These are phyloP conservation scores for Penicillium sp. DNA, from an alignment of 2,329 filamentous ascomycete species.

Conservation along the genomic window DNA sequence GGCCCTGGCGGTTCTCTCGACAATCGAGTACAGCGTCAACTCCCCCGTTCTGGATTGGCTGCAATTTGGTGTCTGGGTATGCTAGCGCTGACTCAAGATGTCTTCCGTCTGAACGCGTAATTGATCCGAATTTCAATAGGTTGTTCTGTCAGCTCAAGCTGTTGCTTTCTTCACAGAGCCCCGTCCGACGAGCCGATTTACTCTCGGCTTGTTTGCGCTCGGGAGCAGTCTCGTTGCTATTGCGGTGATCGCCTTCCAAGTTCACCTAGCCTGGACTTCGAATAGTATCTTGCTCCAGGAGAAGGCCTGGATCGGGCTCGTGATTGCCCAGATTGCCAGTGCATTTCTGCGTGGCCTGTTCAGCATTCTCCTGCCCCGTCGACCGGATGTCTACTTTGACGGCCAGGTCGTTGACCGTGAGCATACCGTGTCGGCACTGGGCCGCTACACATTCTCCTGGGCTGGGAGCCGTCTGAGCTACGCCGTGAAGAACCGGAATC, in stretches of 20 bases:
- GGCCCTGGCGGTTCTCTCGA: conserved; percentile 55
- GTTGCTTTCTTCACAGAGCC: conserved; percentile 36
- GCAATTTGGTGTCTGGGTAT: conserved; percentile 61
- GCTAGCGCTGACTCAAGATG: conserved; percentile 22
- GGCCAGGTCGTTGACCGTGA: conserved; percentile 62
- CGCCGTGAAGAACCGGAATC: conserved; percentile 56
- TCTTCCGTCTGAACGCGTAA: too few relatives aligned
- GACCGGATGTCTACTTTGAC: conserved; percentile 64
- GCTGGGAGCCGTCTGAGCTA: conserved; percentile 53
- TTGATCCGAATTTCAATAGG: conserved; percentile 15
- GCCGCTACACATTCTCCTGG: conserved; percentile 66
- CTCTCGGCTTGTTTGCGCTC: conserved; percentile 32
- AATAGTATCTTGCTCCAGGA: conserved; percentile 5
- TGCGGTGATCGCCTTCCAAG: conserved; percentile 23
- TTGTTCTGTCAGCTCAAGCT: conserved; percentile 33
- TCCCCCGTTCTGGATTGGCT: conserved; percentile 59
- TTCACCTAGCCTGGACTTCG: conserved; percentile 33
- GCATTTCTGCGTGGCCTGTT: conserved; percentile 28
- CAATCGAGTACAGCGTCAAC: conserved; percentile 33
- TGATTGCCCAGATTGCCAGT: conserved; percentile 49
- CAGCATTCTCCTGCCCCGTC: conserved; percentile 60
- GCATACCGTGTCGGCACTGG: conserved; percentile 59
- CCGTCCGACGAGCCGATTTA: conserved; percentile 33
- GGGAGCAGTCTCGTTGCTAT: conserved; percentile 29
- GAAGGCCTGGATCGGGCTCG: conserved; percentile 44